Conservation (phyloP, 352 stramenopile species). For the Pythium aphanidermatum region DNA sequence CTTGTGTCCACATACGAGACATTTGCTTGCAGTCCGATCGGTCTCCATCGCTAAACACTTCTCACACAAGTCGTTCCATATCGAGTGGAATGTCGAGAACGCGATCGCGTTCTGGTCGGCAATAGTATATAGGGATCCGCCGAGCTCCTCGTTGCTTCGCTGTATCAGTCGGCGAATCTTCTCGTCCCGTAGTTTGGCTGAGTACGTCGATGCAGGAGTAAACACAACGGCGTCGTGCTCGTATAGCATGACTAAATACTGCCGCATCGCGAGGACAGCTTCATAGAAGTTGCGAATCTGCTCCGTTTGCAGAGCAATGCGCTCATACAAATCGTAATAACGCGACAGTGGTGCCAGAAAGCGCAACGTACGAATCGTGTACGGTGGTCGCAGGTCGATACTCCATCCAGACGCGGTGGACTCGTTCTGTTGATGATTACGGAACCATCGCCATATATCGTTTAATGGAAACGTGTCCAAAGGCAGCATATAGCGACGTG, state of each 20-base stretch:
- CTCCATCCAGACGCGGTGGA: conserved; percentile 1
- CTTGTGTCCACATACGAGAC: conserved; percentile 20
- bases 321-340: conserved; percentile 26
- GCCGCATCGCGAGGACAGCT: conserved; percentile 21
- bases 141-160: conserved; percentile 18
- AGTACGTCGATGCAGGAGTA: conserved; percentile 22
- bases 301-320: conserved; percentile 19
- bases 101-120: background rate
- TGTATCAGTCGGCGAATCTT: conserved; percentile 18
- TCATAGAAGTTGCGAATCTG: conserved; percentile 27
- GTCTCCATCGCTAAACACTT: conserved; percentile 28
- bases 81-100: conserved; percentile 42
- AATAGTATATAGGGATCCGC: background rate
- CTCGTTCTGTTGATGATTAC: background rate
- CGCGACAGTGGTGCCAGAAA: conserved; percentile 27
- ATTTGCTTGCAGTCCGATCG: background rate
- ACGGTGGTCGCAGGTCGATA: conserved; percentile 29
- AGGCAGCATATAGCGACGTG: conserved; percentile 19
- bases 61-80: conserved; percentile 43
- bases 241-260: conserved; percentile 34
- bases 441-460: conserved; percentile 27
- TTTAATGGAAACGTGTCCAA: conserved; percentile 25
- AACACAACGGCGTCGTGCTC: conserved; percentile 22
- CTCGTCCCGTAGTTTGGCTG: conserved; percentile 19
- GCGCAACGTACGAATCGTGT: conserved; percentile 23